Percentiles rank a stretch among this genome's conserved stretches.
Evolutionary conservation across 1,284 basidiomycete species (phyloP).

Genomic region (Cryptococcus floricola): DNA sequence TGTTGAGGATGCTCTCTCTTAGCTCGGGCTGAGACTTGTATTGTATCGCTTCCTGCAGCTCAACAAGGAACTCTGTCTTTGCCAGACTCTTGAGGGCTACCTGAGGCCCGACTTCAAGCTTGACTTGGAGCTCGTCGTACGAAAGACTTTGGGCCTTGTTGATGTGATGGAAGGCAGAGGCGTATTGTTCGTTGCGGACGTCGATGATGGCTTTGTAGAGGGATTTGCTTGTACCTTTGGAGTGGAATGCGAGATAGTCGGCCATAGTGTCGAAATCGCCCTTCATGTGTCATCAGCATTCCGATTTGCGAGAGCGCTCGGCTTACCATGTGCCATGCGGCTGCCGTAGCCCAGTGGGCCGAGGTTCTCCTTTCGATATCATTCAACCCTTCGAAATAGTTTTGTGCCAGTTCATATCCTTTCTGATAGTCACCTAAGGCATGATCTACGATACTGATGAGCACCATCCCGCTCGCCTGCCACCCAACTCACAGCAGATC

Average conservation of each 20-base stretch:
- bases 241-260: constrained; percentile 39
- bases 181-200: constrained; percentile 33
- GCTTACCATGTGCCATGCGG: constrained; percentile 43
- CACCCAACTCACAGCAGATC: constrained; percentile 31
- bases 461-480: background rate
- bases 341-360: constrained; percentile 38
- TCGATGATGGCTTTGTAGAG: constrained; percentile 47
- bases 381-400: constrained; percentile 33
- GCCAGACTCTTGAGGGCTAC: constrained; percentile 37
- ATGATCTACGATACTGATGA: constrained; percentile 23
- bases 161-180: constrained; percentile 38
- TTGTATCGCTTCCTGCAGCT: constrained; percentile 42
- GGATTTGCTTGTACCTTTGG: constrained; percentile 41
- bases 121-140: constrained; percentile 40
- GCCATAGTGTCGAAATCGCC: constrained; percentile 43
- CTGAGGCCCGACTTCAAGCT: constrained; percentile 27
- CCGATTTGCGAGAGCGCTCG: background rate
- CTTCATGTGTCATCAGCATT: constrained; percentile 9
- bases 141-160: constrained; percentile 37
- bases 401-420: constrained; percentile 34
- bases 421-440: constrained; percentile 33
- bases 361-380: constrained; percentile 34
- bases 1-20: constrained; percentile 21
- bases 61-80: constrained; percentile 40
- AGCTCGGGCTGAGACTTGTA: constrained; percentile 38